Evolutionary conservation across 257 asterid genomes (phyloP).

Genomic region (Thymus mandschuricus): DNA sequence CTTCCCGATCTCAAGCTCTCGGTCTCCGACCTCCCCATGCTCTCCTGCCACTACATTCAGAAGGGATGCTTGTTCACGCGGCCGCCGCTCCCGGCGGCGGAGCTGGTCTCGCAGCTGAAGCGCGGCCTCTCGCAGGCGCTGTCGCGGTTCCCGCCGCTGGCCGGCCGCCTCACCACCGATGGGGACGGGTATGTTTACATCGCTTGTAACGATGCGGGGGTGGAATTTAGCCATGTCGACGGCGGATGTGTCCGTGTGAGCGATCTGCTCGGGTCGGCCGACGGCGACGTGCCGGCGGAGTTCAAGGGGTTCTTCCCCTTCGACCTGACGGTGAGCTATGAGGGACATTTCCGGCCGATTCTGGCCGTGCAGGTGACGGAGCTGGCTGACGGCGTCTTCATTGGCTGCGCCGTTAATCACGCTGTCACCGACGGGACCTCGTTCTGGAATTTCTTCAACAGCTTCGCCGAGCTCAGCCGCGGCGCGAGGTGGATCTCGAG

Average conservation of each 20-base stretch:
- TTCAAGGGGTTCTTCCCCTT: conserved; percentile 52
- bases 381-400: conserved; percentile 64
- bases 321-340: conserved; percentile 53
- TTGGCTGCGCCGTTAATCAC: conserved; percentile 73
- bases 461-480: conserved; percentile 58
- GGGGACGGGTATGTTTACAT: conserved; percentile 53
- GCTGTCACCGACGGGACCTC: conserved; percentile 73
- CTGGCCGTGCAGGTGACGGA: conserved; percentile 71
- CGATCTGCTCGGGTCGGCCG: conserved; percentile 41
- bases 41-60: conserved; percentile 78
- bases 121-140: conserved; percentile 49
- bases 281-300: conserved; percentile 43
- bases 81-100: conserved; percentile 40
- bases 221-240: conserved; percentile 50
- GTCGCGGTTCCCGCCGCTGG: conserved; percentile 67
- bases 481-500: conserved; percentile 48
- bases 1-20: conserved; percentile 58
- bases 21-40: conserved; percentile 79
- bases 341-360: conserved; percentile 59
- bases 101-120: conserved; percentile 43
- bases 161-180: conserved; percentile 69
- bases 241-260: conserved; percentile 40
- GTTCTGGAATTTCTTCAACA: conserved; percentile 69
- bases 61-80: conserved; percentile 58
- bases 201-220: conserved; percentile 63